Percentiles rank a stretch among this genome's conserved stretches.
Conservation (phyloP, 306 rosid genomes). For the Quercus wislizeni region DNA sequence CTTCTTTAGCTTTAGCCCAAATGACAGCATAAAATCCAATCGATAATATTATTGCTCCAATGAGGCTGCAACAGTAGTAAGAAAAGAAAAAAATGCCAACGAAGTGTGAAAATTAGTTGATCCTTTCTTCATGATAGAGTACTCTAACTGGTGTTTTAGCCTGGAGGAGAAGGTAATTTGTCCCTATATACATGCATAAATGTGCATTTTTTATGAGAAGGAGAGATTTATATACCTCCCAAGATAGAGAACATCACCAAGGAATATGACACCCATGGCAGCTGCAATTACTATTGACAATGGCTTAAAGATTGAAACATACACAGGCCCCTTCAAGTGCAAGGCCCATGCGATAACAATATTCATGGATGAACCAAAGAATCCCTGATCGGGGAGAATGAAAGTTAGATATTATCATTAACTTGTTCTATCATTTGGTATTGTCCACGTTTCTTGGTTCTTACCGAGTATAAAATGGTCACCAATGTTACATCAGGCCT, state of each 20-base stretch:
- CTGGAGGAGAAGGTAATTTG: neutral
- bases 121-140: no score
- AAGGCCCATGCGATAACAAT: slow-evolving; percentile 32
- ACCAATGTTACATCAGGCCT: slow-evolving; percentile 36
- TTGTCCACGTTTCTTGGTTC: neutral
- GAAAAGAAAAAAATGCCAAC: neutral
- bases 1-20: slow-evolving; percentile 56
- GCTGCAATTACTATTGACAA: slow-evolving; percentile 38
- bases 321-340: slow-evolving; percentile 29
- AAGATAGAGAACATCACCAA: slow-evolving; percentile 29
- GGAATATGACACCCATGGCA: slow-evolving; percentile 25
- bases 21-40: slow-evolving; percentile 54
- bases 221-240: slow-evolving; percentile 21
- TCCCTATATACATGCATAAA: no score
- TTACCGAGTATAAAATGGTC: slow-evolving; percentile 44
- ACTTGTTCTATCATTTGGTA: neutral
- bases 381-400: slow-evolving; percentile 11
- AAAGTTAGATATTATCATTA: neutral
- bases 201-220: no score
- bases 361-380: slow-evolving; percentile 27
- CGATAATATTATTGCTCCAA: slow-evolving; percentile 48
- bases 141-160: no score
- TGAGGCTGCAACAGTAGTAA: slow-evolving; percentile 23
- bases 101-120: neutral
- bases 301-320: slow-evolving; percentile 29